Base-by-base conservation (phyloP, 495 filamentous ascomycete genomes). In the Aspergillus campestris region DNA sequence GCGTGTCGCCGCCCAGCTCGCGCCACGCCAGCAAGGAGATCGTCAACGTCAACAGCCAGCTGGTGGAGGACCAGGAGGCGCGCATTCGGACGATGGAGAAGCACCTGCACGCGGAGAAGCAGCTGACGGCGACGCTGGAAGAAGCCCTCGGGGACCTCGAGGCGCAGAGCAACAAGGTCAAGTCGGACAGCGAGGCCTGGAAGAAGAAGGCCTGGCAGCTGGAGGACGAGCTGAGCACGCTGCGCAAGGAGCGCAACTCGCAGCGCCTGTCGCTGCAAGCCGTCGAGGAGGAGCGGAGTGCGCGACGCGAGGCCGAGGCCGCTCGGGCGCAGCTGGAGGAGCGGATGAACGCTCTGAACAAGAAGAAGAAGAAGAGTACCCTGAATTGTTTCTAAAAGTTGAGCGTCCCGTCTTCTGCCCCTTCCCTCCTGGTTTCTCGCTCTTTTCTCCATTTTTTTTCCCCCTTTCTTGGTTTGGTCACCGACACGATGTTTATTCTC, bases 31-130 rank as follows among this genome's bases (percentile, higher is more conserved):
- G 84, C 70, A 94, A 91, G 53, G 90, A 96, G 53, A 74, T 91
- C 45, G 80, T 78, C 40, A 71, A 74, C 45, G 80, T 78, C 40
- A 71, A 74, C 38, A 72, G 74, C 28, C 81, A 87, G 57, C 33
- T 74, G 6, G 65, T 72, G 39, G 91, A 97, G 52, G 92, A 98
- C 51, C 89, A 95, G 59, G 94, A 97, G 62, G 82, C 85, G 33
- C 91, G 89, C 38, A 94, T 98, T 58, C 82, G 84, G 38, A 91
- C 89, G 18, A 95, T 98, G 51, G 92, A 97, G 72, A 95, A 95
- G 72, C 89, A 97, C 59, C 78, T 98, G 29, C 84, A 83, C 49
- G 90, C 94, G 24, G 92, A 98, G 72, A 95, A 94, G 62, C 91
- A 97, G 58, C 81, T 98, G 24, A 97, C 91, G 5, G 79, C 84